Base-by-base conservation (phyloP, 768 basidiomycete genomes). In the Termitomyces sp. region DNA sequence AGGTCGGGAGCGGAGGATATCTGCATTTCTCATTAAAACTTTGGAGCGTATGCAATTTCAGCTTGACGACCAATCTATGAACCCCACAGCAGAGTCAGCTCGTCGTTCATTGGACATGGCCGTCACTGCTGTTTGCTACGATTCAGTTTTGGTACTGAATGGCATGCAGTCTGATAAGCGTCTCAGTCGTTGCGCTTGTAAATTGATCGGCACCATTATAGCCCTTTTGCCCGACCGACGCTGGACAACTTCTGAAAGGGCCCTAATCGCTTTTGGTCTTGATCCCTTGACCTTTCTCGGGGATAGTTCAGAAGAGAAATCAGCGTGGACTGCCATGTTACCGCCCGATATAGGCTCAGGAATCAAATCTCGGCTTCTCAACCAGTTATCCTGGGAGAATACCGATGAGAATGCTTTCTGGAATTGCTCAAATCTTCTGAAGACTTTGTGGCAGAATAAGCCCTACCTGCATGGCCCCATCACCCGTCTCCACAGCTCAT, bases 401-500 rank as follows among this genome's bases (percentile, higher is more conserved):
- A 59, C 33, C 23, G 48, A 46, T 46, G 62, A 50, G 43, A 56
- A 59, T 52, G 56, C 55, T 40, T 54, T 53, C 16, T 52, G 52
- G 41, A 55, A 58, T 28, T 61, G 65, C 40, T 54, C 70, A 18
- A 70, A 71, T 43, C 72, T 93, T 26, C 81, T 89, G 51, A 74
- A 76, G 32, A 68, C 80, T 8, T 69, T 93, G 28, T 93, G 92
- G 84, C 83, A 83, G 59, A 83, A 82, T 59, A 66, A 35, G 88
- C 88, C 6, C 74, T 93, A 16, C 80, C 85, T 4, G 85, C 89
- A 12, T 95, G 93, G 93, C 89, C 93, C 30, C 79, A 84, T 47
- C 77, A 82, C 10, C 83, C 85, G 1, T 80, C 81, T 2, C 64
- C 72, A 0, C 71, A 75, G 6, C 72, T 93, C 32, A 67, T 73